Base-by-base conservation (phyloP, 352 stramenopile genomes). In the Pythium sp. region DNA sequence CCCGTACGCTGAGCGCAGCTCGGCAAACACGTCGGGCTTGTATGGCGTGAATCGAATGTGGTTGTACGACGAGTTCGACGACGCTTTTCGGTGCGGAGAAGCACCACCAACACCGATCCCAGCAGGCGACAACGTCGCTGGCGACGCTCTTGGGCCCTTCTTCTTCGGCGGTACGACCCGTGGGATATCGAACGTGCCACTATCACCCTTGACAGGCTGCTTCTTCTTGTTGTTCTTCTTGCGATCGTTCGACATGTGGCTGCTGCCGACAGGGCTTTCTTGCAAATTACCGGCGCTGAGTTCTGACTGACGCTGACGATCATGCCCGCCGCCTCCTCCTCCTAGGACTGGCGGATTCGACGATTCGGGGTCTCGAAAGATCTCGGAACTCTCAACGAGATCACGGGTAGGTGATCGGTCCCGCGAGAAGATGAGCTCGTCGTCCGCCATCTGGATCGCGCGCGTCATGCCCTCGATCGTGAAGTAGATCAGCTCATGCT, bases 401-500 rank as follows among this genome's bases (percentile, higher is more conserved):
- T 84, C 76, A 18, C 82, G 81, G 2, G 79, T 88, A 5, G 79
- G 78, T 32, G 82, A 91, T 12, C 69, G 78, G 36, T 85, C 72
- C 1, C 77, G 76, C 41, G 75, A 63, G 5, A 71, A 72, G 34
- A 87, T 53, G 1, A 91, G 70, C 26, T 92, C 86, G 14, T 90
- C 84, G 49, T 93, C 87, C 3, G 84, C 80, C 22, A 86, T 70
- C 28, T 92, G 77, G 36, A 96, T 76, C 5, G 90, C 84, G 12
- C 80, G 77, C 26, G 82, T 91, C 85, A 97, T 96, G 11, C 90
- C 87, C 34, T 92, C 82, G 43, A 94, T 94, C n/a, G 90, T 97
- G 65, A 94, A 97, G 62, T 93, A 93, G 55, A 97, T 91, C 28
- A 97, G 79, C 58, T 97, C 90, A 24, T 89, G 82, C 69, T 94